These are phyloP conservation scores for Fraxinus albicans DNA, from an alignment of 305 asterid genomes.

Conservation along the genomic window DNA sequence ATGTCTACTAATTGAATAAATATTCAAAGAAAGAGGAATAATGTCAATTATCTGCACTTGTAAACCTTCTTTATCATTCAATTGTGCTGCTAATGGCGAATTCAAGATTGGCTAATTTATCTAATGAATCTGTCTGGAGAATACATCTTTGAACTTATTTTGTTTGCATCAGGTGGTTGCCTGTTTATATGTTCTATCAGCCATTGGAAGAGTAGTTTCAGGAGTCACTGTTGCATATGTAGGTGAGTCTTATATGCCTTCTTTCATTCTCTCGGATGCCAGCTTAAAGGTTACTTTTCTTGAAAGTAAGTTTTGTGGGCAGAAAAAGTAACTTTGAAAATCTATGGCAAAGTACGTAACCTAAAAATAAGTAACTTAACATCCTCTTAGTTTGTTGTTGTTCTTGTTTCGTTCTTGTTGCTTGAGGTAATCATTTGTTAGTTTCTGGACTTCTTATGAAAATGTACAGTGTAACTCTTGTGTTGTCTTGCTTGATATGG, in stretches of 20 bases:
- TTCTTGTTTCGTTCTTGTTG: background rate
- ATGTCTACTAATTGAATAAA: background rate
- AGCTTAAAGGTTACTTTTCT: background rate
- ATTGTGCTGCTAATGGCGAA: background rate
- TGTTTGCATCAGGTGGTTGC: constrained; percentile 56
- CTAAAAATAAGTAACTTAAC: background rate
- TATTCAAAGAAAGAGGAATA: background rate
- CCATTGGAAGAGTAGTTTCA: constrained; percentile 71
- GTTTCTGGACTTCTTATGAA: background rate
- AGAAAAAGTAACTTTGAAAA: background rate
- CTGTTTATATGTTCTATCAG: constrained; percentile 72
- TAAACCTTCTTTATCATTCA: background rate
- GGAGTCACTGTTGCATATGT: constrained; percentile 83
- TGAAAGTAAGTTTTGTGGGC: background rate
- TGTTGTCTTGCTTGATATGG: background rate
- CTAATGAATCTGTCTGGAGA: background rate
- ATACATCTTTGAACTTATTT: background rate
- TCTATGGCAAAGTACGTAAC: background rate
- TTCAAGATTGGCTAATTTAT: background rate
- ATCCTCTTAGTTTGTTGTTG: background rate
- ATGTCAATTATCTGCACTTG: background rate
- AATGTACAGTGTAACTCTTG: background rate
- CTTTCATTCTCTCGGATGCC: background rate
- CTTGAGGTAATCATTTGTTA: background rate
- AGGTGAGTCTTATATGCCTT: constrained; percentile 41